Base-by-base conservation (phyloP, 805 yeast genomes). In the Myxozyma udenii region DNA sequence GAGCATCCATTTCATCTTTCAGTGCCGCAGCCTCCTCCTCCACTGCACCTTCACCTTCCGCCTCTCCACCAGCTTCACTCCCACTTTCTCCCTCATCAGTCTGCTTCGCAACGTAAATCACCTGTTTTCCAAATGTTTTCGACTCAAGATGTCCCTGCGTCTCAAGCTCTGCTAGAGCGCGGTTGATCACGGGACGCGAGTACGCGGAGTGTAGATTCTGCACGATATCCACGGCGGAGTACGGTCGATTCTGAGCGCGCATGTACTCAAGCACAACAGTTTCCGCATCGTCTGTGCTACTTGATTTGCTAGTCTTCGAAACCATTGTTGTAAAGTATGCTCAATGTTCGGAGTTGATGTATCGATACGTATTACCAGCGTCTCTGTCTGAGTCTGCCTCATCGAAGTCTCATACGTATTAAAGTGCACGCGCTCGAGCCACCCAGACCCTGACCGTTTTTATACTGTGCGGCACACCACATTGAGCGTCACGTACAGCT, bases 241-340 rank as follows among this genome's bases (percentile, higher is more conserved):
- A 58, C 18, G 62, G 62, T 16, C 62, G 45, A 39, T 58, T 58
- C 43, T 57, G 61, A 22, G 41, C 18, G 18, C 16, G 11, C 59
- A 58, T 51, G 43, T 58, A 58, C 9, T 32, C 45, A 14, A 51
- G 48, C 19, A 58, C 51, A 12, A 12, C 21, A 18, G 41, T 16
- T 16, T 52, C 53, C 2, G 33, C 33, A 14, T 28, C 33, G 14
- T 28, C 33, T 28, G 33, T 28, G 9, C 14, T 9, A 9, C 9
- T 14, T 14, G 33, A 14, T 28, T 28, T 28, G 33, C 33, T 28
- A 14, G 33, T 28, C 14, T 28, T 28, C 14, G 33, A 28, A 9
- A 14, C 12, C 33, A 28, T 28, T 28, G n/a, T n/a, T n/a, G n/a
- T n/a, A n/a, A n/a, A n/a, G n/a, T n/a, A n/a, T n/a, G n/a, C n/a